Evolutionary conservation across 805 yeast species (phyloP).

Genomic region (Spathaspora arborariae): DNA sequence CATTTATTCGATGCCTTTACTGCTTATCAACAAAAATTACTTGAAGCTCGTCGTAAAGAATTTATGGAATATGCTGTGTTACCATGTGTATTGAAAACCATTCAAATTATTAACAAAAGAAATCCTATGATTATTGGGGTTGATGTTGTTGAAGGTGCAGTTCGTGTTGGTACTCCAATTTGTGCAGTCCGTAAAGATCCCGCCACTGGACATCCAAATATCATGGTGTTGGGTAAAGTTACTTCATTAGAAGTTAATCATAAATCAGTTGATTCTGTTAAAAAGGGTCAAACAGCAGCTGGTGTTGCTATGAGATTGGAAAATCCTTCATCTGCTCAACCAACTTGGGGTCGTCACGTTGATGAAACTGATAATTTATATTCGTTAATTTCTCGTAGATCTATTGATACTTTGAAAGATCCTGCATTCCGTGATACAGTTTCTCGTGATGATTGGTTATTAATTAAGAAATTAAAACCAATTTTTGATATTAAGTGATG

Average conservation of each 20-base stretch:
- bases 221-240: slow-evolving; percentile 81
- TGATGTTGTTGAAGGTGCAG: slow-evolving; percentile 87
- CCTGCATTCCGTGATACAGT: slow-evolving; percentile 96
- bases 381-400: slow-evolving; percentile 84
- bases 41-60: slow-evolving; percentile 88
- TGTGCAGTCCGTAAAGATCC: slow-evolving; percentile 92
- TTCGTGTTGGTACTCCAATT: slow-evolving; percentile 91
- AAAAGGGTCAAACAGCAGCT: slow-evolving; percentile 93
- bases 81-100: slow-evolving; percentile 92
- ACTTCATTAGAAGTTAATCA: slow-evolving; percentile 95
- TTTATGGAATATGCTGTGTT: slow-evolving; percentile 83
- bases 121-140: slow-evolving; percentile 99
- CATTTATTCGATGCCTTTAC: slow-evolving; percentile 94
- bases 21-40: slow-evolving; percentile 81
- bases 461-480: slow-evolving; percentile 83
- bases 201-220: slow-evolving; percentile 65
- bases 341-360: slow-evolving; percentile 98
- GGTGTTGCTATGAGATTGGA: slow-evolving; percentile 99
- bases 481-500: slow-evolving; percentile 76
- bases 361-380: slow-evolving; percentile 88
- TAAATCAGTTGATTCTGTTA: slow-evolving; percentile 70
- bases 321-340: slow-evolving; percentile 86
- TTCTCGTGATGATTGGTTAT: slow-evolving; percentile 91
- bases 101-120: slow-evolving; percentile 96
- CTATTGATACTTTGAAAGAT: slow-evolving; percentile 96